A percentile compares a stretch with the other conserved stretches of the same genome.
Conservation (phyloP, 768 basidiomycete species). For the Leccinellum luteum region DNA sequence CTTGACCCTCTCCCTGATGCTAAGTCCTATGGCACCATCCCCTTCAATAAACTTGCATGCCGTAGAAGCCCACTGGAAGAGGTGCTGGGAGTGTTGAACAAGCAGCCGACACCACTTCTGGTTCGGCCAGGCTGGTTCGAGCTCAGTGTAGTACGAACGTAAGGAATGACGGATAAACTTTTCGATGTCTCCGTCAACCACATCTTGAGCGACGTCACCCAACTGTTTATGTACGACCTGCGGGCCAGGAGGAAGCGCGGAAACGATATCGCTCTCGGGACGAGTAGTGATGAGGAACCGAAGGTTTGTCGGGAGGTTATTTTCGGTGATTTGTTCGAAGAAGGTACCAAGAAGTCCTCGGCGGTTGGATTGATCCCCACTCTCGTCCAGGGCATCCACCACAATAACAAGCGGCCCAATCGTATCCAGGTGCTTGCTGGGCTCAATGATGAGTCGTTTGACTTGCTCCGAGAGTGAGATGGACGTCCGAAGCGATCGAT, state of each 20-base stretch:
- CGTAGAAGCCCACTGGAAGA: constrained; percentile 35
- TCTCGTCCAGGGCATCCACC: constrained; percentile 36
- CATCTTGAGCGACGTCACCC: constrained; percentile 6
- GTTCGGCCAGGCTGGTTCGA: constrained; percentile 19
- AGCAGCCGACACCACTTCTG: constrained; percentile 21
- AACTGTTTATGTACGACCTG: constrained; percentile 14
- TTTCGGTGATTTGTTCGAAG: constrained; percentile 5
- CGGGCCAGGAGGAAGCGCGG: background rate
- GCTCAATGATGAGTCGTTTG: constrained; percentile 26
- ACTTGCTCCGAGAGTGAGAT: constrained; percentile 25
- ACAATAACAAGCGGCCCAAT: constrained; percentile 34
- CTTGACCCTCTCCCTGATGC: constrained; percentile 10
- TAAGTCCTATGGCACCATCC: constrained; percentile 13
- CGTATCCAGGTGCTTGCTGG: constrained; percentile 19
- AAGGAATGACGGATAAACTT: constrained; percentile 19
- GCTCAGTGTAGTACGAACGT: background rate
- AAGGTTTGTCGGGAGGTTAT: constrained; percentile 21
- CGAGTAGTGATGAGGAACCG: constrained; percentile 29
- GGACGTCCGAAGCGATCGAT: constrained; percentile 22
- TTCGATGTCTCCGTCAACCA: constrained; percentile 16
- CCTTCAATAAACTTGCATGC: constrained; percentile 29
- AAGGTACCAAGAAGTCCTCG: constrained; percentile 22
- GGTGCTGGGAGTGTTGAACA: constrained; percentile 24
- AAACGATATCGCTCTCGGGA: constrained; percentile 24
- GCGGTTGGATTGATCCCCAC: constrained; percentile 17